Evolutionary conservation across 1,139 yeast species (phyloP).

Genomic region (Diutina sp.): DNA sequence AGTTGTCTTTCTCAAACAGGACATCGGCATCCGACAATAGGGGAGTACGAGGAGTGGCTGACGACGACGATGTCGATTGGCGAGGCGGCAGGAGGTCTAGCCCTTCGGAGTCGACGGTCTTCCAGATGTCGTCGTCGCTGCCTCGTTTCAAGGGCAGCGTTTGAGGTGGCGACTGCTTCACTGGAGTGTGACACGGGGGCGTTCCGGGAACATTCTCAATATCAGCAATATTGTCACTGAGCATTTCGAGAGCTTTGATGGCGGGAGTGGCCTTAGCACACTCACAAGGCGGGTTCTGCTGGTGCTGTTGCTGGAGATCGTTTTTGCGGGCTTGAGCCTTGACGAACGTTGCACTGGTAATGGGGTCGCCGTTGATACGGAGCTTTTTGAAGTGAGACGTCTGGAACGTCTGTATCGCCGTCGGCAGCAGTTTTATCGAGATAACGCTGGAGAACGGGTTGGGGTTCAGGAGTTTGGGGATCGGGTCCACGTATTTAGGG

Average conservation of each 20-base stretch:
- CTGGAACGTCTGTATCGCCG: conserved; percentile 23
- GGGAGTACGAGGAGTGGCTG: not conserved
- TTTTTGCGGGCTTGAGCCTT: not conserved
- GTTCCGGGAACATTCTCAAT: not conserved
- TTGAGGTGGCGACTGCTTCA: not conserved
- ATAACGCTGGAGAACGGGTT: not conserved
- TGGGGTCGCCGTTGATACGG: conserved; percentile 8
- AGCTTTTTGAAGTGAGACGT: conserved; percentile 31
- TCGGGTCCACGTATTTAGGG: conserved; percentile 2
- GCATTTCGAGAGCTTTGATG: not conserved
- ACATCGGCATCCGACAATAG: not conserved
- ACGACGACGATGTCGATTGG: not conserved
- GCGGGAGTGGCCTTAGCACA: conserved; percentile 5
- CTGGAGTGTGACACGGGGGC: conserved; percentile 3
- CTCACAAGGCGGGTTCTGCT: conserved; percentile 4
- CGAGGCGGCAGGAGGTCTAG: not conserved
- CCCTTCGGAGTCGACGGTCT: conserved; percentile 4
- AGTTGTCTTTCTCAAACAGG: not conserved
- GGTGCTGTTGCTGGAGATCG: not conserved
- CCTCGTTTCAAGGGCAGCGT: conserved; percentile 4
- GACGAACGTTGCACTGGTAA: not conserved
- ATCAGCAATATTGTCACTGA: not conserved
- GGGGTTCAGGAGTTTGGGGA: not conserved
- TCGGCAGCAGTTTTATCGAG: conserved; percentile 23
- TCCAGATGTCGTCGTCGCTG: conserved; percentile 11